Evolutionary conservation across 2,329 filamentous ascomycete genomes (phyloP), one percentile per base, ranked within the genome.

Genomic region (Stemphylium lycopersici): DNA sequence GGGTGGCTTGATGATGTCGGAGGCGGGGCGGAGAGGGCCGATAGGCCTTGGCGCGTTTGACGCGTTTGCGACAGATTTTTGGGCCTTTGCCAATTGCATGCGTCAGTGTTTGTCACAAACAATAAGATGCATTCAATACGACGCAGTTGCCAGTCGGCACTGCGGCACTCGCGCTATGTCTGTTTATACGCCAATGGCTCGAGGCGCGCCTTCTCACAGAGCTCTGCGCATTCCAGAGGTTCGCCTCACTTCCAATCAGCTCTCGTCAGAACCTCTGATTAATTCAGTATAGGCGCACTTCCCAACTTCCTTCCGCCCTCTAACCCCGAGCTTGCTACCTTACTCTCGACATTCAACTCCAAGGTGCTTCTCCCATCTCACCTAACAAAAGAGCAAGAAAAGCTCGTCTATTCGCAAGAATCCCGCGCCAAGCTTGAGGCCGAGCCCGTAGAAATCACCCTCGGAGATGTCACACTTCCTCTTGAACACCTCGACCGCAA

Each of bases 281-380:
- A 36, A 45, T 29, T 22, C 50, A 7, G 31, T 37, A 34, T 22
- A 75, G 75, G 71, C 58, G 60, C 68, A 34, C 68, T 80, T 5
- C 78, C 79, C 15, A 61, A 63, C 38, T 82, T 80, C 71, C 62
- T 68, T 44, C 63, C 74, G 32, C 72, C 78, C 10, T 74, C 77
- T 10, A 73, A 71, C 12, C 67, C 76, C 43, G 72, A 77, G 39
- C 77, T 81, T 49, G 67, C 78, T 44, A 44, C 63, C 16, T 58
- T 78, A 32, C 76, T 82, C 52, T 58, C 67, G 5, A 69, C 58
- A 8, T 66, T 80, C 47, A 79, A 80, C 57, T 69, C 68, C 40
- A 76, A 77, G 45, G 65, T 81, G 61, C 73, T 81, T 53, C 71
- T 81, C 18, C 79, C 79, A 12, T 50, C 51, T 6, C 76, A 79